Evolutionary conservation across 2,329 filamentous ascomycete species (phyloP).

Genomic region (Phaeosphaeriaceae sp.): DNA sequence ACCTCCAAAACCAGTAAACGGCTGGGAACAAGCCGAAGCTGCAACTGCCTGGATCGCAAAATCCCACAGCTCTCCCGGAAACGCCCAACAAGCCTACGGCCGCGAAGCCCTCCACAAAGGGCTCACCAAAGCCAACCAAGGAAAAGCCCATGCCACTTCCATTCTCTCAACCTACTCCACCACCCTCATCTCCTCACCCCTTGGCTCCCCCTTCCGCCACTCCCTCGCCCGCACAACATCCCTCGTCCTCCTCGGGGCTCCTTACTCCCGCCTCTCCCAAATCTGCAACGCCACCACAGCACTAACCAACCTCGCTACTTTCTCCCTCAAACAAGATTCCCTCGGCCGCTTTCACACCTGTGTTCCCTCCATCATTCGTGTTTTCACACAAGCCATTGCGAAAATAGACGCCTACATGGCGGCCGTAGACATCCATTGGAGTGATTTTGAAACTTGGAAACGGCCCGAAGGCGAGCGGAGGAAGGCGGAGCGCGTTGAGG

Average conservation of each 20-base stretch:
- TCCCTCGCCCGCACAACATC: conserved; percentile 70
- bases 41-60: conserved; percentile 54
- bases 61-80: conserved; percentile 40
- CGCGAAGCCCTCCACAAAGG: conserved; percentile 43
- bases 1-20: conserved; percentile 46
- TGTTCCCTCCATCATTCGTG: conserved; percentile 74
- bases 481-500: conserved; percentile 69
- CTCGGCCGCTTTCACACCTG: conserved; percentile 87
- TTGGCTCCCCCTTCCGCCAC: conserved; percentile 74
- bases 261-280: conserved; percentile 65
- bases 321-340: conserved; percentile 78
- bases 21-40: conserved; percentile 33
- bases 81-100: conserved; percentile 45
- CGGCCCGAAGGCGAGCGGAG: conserved; percentile 54
- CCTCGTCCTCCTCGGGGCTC: conserved; percentile 73
- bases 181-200: conserved; percentile 49
- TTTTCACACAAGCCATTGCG: conserved; percentile 71
- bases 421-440: conserved; percentile 73
- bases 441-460: conserved; percentile 66
- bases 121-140: conserved; percentile 39
- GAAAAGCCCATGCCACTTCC: conserved; percentile 34
- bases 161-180: conserved; percentile 32
- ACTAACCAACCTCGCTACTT: conserved; percentile 71
- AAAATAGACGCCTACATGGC: conserved; percentile 72
- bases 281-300: conserved; percentile 66